Conservation (phyloP, 768 basidiomycete genomes). For the Phylloporus sp. region DNA sequence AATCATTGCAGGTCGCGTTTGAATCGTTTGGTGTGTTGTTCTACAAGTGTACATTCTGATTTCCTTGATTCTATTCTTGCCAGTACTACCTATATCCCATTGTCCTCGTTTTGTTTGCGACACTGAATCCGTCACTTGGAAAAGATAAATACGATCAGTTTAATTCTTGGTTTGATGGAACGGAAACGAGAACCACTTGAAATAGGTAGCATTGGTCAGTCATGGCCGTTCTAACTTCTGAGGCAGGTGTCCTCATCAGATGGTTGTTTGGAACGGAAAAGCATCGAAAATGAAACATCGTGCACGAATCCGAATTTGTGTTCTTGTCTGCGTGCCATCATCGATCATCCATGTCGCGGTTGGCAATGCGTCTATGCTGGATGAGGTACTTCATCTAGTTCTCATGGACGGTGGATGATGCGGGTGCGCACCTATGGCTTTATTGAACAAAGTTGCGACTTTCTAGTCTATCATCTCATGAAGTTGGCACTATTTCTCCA, state of each 20-base stretch:
- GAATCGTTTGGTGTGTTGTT: neutral
- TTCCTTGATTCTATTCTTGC: neutral
- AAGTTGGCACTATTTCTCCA: too few relatives aligned
- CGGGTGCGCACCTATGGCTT: neutral
- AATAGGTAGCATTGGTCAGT: too few relatives aligned
- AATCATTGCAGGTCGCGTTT: neutral
- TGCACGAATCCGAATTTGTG: neutral
- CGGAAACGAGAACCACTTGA: too few relatives aligned
- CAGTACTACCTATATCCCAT: neutral
- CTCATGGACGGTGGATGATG: neutral
- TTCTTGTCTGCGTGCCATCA: neutral
- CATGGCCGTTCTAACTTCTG: too few relatives aligned
- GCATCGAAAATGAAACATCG: too few relatives aligned
- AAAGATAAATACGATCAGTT: too few relatives aligned
- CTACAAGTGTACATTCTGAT: neutral
- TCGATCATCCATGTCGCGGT: too few relatives aligned
- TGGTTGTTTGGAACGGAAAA: too few relatives aligned
- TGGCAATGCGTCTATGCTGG: neutral
- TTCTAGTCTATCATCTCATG: too few relatives aligned
- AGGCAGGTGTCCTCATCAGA: too few relatives aligned
- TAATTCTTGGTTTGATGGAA: too few relatives aligned
- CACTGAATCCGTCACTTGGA: too few relatives aligned
- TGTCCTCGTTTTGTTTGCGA: neutral
- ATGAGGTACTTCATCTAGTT: neutral
- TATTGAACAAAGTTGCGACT: neutral